A percentile compares a stretch with the other conserved stretches of the same genome.
phyloP scores from a whole-genome alignment of 352 stramenopile genomes.

The Phytopythium mirpurense region DNA sequence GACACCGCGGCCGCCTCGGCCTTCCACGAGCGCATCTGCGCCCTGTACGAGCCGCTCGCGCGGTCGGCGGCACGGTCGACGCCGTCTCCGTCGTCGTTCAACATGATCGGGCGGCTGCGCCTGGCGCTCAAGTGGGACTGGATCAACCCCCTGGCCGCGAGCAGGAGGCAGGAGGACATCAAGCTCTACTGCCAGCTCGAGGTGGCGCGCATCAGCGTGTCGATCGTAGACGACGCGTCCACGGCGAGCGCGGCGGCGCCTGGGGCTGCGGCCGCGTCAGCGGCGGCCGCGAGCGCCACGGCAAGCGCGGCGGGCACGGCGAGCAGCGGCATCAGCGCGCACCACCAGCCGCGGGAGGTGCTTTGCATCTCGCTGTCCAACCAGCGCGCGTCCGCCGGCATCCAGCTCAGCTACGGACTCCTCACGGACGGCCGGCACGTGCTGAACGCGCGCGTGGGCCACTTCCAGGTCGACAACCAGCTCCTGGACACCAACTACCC shows the following conservation, averaged over 20 bases:
- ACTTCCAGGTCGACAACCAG: slow-evolving; percentile 86
- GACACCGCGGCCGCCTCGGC: slow-evolving; percentile 16
- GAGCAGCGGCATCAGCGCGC: slow-evolving; percentile 3
- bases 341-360: slow-evolving; percentile 54
- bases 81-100: slow-evolving; percentile 16
- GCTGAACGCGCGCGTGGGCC: slow-evolving; percentile 65
- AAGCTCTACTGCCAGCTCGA: slow-evolving; percentile 69
- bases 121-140: slow-evolving; percentile 79
- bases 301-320: slow-evolving; percentile 5
- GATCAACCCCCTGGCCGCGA: slow-evolving; percentile 39
- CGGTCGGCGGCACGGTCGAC: slow-evolving; percentile 6
- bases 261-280: not conserved
- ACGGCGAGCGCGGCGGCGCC: slow-evolving; percentile 17
- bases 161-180: slow-evolving; percentile 43
- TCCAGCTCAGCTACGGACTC: slow-evolving; percentile 72
- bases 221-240: slow-evolving; percentile 62
- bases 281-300: not conserved
- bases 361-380: slow-evolving; percentile 71
- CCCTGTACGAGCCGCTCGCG: slow-evolving; percentile 49
- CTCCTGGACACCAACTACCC: slow-evolving; percentile 82
- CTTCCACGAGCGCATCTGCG: slow-evolving; percentile 63
- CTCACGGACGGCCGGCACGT: slow-evolving; percentile 71
- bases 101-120: slow-evolving; percentile 74
- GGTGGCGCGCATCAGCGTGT: slow-evolving; percentile 68
- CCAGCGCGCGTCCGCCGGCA: slow-evolving; percentile 56